phyloP scores from a whole-genome alignment of 306 rosid species.

The Quercus dentata region DNA sequence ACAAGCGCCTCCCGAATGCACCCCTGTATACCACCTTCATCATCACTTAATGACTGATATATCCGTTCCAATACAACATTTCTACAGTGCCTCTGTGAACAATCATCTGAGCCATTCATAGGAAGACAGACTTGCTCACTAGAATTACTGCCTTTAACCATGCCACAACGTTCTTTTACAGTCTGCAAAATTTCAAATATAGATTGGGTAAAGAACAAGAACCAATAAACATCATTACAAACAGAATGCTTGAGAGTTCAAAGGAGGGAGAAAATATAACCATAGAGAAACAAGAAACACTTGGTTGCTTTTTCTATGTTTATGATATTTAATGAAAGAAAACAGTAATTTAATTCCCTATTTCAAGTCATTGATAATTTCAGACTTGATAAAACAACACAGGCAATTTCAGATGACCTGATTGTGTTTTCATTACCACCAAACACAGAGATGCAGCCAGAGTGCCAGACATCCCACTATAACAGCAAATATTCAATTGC shows the following conservation, averaged over 20 bases:
- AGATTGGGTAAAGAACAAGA: conserved; percentile 14
- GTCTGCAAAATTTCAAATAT: conserved; percentile 44
- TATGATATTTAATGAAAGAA: not conserved
- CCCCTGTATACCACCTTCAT: conserved; percentile 48
- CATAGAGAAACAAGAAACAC: not conserved
- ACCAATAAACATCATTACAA: conserved; percentile 5
- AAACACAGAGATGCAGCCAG: not conserved
- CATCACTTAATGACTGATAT: conserved; percentile 53
- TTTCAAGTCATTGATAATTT: not conserved
- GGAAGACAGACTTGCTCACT: conserved; percentile 21
- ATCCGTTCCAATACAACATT: conserved; percentile 47
- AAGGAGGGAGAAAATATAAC: not conserved
- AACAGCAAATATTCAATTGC: not conserved
- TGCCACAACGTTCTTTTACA: conserved; percentile 31
- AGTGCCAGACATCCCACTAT: not conserved
- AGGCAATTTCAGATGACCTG: not conserved
- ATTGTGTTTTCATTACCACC: not conserved
- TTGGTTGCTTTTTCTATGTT: not conserved
- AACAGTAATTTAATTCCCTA: not conserved
- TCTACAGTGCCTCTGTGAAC: conserved; percentile 52
- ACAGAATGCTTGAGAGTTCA: not conserved
- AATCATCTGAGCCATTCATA: conserved; percentile 19
- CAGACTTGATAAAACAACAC: not conserved
- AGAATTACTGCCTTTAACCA: conserved; percentile 32
- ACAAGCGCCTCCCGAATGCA: conserved; percentile 51